These are phyloP conservation scores for Solanum rostratum DNA, from an alignment of 257 asterid species.

Conservation along the genomic window DNA sequence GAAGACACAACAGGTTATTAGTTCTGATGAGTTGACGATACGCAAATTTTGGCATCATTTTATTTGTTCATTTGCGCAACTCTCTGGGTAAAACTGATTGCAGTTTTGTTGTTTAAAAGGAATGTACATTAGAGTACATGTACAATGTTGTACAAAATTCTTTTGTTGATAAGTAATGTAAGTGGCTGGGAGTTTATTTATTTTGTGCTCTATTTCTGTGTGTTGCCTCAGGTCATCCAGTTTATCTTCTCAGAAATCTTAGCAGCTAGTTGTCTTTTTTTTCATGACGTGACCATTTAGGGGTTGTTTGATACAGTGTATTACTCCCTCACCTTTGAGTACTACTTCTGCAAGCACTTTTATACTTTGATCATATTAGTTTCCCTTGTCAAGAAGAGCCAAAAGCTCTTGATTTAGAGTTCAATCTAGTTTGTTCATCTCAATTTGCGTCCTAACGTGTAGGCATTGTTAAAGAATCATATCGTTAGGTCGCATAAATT, in stretches of 20 bases:
- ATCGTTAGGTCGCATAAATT: background rate
- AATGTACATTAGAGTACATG: conserved; percentile 22
- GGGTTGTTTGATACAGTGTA: too few relatives aligned
- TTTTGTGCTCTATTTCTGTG: background rate
- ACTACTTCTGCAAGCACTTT: background rate
- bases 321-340: background rate
- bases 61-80: conserved; percentile 22
- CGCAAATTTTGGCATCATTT: conserved; percentile 26
- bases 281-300: background rate
- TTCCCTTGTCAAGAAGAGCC: background rate
- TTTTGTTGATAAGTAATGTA: background rate
- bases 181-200: background rate
- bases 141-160: conserved; percentile 27
- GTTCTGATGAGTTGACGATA: conserved; percentile 23
- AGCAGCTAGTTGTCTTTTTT: background rate
- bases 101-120: conserved; percentile 10
- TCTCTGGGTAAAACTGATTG: conserved; percentile 11
- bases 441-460: background rate
- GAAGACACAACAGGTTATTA: conserved; percentile 10
- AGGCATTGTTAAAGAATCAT: too few relatives aligned
- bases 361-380: background rate
- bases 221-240: background rate
- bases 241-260: background rate
- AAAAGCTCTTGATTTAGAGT: background rate
- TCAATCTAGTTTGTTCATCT: background rate